Percentiles rank a stretch among this genome's conserved stretches.
Conservation (phyloP, 371 early-diverging fungal species). For the Mortierella sp. region DNA sequence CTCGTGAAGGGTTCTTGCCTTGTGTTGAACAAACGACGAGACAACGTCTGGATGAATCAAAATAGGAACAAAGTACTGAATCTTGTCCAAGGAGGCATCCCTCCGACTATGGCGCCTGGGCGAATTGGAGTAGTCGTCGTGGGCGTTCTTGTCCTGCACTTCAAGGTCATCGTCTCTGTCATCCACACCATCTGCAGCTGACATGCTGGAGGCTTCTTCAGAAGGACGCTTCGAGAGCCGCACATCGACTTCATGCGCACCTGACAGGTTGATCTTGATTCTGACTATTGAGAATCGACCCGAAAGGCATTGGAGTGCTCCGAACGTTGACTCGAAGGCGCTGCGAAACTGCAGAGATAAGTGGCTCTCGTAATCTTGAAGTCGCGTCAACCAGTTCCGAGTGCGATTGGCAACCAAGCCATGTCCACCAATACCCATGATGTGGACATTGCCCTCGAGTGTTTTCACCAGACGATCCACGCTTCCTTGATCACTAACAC, state of each 20-base stretch:
- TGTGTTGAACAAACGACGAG: slow-evolving; percentile 88
- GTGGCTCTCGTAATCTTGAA: slow-evolving; percentile 95
- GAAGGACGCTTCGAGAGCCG: slow-evolving; percentile 9
- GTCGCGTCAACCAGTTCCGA: slow-evolving; percentile 84
- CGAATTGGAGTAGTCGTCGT: not conserved
- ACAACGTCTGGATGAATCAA: slow-evolving; percentile 90
- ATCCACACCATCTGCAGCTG: slow-evolving; percentile 7
- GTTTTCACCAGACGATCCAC: slow-evolving; percentile 73
- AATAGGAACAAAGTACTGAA: slow-evolving; percentile 73
- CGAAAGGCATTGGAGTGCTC: slow-evolving; percentile 93
- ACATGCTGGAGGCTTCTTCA: slow-evolving; percentile 7
- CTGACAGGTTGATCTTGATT: slow-evolving; percentile 66
- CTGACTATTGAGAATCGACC: slow-evolving; percentile 94
- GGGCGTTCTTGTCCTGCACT: not conserved
- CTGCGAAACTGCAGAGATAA: slow-evolving; percentile 90
- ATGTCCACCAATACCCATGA: slow-evolving; percentile 86
- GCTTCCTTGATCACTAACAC: slow-evolving; percentile 75
- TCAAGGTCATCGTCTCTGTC: not conserved
- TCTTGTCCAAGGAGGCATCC: not conserved
- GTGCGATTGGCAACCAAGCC: slow-evolving; percentile 78
- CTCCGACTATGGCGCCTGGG: not conserved
- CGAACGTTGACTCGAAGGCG: slow-evolving; percentile 91
- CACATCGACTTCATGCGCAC: slow-evolving; percentile 53
- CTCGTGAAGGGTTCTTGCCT: slow-evolving; percentile 95
- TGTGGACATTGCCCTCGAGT: slow-evolving; percentile 73